Evolutionary conservation across 2,329 filamentous ascomycete species (phyloP).

Genomic region (Cercospora beticola): DNA sequence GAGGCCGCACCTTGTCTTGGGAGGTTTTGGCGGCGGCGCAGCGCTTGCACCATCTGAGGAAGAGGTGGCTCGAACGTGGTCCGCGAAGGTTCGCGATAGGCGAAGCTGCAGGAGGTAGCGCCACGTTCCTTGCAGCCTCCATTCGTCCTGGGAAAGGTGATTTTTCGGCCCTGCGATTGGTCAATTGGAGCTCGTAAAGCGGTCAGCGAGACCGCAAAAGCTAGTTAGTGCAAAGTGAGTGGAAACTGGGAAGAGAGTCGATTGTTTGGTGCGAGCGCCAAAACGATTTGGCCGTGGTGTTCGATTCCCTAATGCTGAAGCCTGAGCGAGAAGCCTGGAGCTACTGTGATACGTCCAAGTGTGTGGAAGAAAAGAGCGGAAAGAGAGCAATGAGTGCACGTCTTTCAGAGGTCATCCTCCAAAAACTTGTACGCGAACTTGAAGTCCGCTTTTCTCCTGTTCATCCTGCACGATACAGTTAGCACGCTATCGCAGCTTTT

Average conservation of each 20-base stretch:
- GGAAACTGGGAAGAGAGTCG: conserved; percentile 1
- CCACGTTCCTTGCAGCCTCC: neutral
- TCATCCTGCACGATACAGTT: conserved; percentile 71
- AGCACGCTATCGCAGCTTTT: conserved; percentile 20
- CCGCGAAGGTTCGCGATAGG: neutral
- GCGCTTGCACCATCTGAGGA: neutral
- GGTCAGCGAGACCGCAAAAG: neutral
- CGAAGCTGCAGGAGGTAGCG: conserved; percentile 2
- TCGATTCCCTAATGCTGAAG: conserved; percentile 16
- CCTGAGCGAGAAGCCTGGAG: conserved; percentile 17
- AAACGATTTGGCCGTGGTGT: conserved; percentile 7
- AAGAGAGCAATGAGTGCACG: neutral
- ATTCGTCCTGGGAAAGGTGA: neutral
- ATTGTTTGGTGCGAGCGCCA: conserved; percentile 4
- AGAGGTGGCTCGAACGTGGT: neutral
- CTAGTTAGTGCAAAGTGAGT: neutral
- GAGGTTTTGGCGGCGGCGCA: neutral
- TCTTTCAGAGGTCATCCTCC: conserved; percentile 63
- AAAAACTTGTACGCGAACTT: conserved; percentile 98
- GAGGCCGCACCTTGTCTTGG: neutral
- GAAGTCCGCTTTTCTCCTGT: conserved; percentile 94
- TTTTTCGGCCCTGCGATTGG: neutral
- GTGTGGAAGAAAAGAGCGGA: conserved; percentile 48
- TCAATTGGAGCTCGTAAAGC: neutral
- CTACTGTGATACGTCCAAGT: conserved; percentile 26